Conservation (phyloP, 768 basidiomycete genomes). For the Paxillus involutus region DNA sequence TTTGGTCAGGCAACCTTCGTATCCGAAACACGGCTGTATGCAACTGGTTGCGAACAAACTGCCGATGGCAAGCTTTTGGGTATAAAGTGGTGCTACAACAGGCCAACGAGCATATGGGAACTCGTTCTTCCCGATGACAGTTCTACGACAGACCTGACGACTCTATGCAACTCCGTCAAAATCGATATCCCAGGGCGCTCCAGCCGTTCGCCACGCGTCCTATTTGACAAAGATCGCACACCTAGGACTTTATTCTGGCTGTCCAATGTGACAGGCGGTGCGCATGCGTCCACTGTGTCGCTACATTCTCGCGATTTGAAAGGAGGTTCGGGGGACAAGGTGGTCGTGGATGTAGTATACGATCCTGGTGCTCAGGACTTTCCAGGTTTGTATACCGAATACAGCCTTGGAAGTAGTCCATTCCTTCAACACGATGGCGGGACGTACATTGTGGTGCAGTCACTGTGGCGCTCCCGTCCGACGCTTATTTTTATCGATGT, state of each 20-base stretch:
- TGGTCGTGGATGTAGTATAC: slow-evolving; percentile 43
- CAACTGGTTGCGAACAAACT: slow-evolving; percentile 62
- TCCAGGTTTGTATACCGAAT: slow-evolving; percentile 62
- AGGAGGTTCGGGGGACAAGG: slow-evolving; percentile 2
- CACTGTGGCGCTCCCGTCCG: slow-evolving; percentile 53
- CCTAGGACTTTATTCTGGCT: slow-evolving; percentile 48
- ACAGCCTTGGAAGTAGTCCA: slow-evolving; percentile 42
- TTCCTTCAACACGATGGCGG: slow-evolving; percentile 32
- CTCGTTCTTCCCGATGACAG: slow-evolving; percentile 30
- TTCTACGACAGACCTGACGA: slow-evolving; percentile 1
- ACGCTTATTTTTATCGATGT: slow-evolving; percentile 50
- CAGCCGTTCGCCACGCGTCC: slow-evolving; percentile 59
- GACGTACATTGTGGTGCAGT: slow-evolving; percentile 36
- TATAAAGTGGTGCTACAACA: slow-evolving; percentile 58
- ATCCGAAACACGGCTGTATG: slow-evolving; percentile 43
- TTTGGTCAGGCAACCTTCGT: slow-evolving; percentile 61
- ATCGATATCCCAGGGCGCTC: slow-evolving; percentile 45
- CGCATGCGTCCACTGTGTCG: slow-evolving; percentile 56
- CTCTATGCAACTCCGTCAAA: slow-evolving; percentile 20
- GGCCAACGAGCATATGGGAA: slow-evolving; percentile 57
- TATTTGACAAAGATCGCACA: slow-evolving; percentile 23
- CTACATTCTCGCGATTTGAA: slow-evolving; percentile 46
- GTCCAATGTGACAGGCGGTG: slow-evolving; percentile 52
- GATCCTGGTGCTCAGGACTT: slow-evolving; percentile 43
- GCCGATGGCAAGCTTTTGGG: slow-evolving; percentile 60